Evolutionary conservation across 495 filamentous ascomycete genomes (phyloP), one percentile per base, ranked within the genome.

Genomic region (Penicillium canariense): DNA sequence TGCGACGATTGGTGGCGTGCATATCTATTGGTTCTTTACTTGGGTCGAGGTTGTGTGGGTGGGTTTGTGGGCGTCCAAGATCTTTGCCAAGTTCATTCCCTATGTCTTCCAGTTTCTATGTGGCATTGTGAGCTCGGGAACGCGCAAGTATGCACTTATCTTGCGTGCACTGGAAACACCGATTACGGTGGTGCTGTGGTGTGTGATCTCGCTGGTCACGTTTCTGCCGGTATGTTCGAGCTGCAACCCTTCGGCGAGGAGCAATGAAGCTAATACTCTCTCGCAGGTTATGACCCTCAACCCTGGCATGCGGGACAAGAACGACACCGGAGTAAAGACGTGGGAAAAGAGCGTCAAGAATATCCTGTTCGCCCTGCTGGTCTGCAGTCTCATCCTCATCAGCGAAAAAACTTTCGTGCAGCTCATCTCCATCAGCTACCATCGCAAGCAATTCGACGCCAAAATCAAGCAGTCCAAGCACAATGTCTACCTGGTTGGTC

Each of bases 41-140:
- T 98, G 94, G 94, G 81, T 98, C 59, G 90, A 96, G 68, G 80
- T 96, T 50, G 82, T 95, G 25, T 97, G 92, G 93, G 74, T 92
- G 35, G 81, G 84, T 50, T 77, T 97, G 47, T 98, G 94, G 94
- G 81, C 82, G 20, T 87, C 84, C 38, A 98, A 98, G 73, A 67
- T 96, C 30, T 76, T 88, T 22, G 88, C 92, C 7, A 87, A 89
- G 65, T 71, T 84, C 25, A 68, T 96, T n/a, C 93, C 94, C 1
- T 77, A 68, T 17, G 55, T 96, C 25, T 97, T 97, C 69, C 88
- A 95, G 73, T 86, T 91, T 54, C 78, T 96, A 39, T 86, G 85
- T 60, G 93, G 93, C 28, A 88, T 97, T 51, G 88, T 97, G 54
- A 94, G 88, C 71, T 84, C 91, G 2, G 92, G 93, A 14, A 95